A percentile compares a stretch with the other conserved stretches of the same genome.
phyloP scores from a whole-genome alignment of 2,329 filamentous ascomycete species.

The Claviceps monticola region DNA sequence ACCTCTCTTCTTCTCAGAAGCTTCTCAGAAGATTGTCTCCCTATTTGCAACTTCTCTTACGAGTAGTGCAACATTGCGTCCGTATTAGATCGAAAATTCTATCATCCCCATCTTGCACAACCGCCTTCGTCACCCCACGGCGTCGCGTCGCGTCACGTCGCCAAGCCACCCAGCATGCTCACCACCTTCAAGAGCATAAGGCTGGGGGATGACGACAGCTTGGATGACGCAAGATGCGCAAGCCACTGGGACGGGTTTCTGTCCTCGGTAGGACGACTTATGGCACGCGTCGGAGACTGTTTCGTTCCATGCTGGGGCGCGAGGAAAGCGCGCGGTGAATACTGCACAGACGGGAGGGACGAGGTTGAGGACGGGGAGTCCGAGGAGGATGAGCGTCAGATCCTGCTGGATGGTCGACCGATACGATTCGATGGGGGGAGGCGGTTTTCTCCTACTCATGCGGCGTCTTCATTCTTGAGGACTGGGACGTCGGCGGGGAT shows the following conservation, averaged over 20 bases:
- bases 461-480: conserved; percentile 25
- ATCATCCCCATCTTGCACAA: too few relatives aligned
- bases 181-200: conserved; percentile 2
- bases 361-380: conserved; percentile 13
- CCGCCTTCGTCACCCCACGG: not conserved
- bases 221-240: conserved; percentile 10
- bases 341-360: conserved; percentile 13
- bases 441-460: conserved; percentile 22
- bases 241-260: not conserved
- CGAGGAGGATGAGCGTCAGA: conserved; percentile 12
- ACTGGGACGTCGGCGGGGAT: conserved; percentile 28
- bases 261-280: not conserved
- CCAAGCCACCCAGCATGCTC: not conserved
- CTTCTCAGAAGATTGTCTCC: too few relatives aligned
- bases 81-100: too few relatives aligned
- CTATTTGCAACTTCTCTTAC: too few relatives aligned
- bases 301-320: conserved; percentile 6
- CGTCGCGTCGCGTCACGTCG: not conserved
- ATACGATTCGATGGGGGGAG: not conserved
- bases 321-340: conserved; percentile 7
- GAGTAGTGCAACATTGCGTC: too few relatives aligned
- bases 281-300: not conserved
- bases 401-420: conserved; percentile 2
- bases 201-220: conserved; percentile 23
- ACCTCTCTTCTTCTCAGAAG: too few relatives aligned